phyloP scores from a whole-genome alignment of 164 flowering plant species.

The Akebia trifoliata region DNA sequence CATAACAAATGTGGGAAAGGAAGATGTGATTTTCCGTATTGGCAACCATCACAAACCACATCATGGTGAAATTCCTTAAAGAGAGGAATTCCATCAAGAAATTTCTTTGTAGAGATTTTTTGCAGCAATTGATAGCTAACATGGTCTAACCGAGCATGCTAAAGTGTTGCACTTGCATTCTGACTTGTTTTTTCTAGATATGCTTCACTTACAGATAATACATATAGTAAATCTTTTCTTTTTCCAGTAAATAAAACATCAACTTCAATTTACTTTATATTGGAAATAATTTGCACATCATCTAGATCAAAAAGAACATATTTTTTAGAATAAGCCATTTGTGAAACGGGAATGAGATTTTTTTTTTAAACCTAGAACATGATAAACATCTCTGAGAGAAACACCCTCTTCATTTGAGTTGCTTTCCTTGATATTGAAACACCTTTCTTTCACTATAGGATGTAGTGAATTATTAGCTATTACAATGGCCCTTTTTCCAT shows the following conservation, averaged over 20 bases:
- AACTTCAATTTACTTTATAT: not conserved
- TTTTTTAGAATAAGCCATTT: conserved; percentile 11
- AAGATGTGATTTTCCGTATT: conserved; percentile 22
- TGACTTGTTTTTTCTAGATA: conserved; percentile 22
- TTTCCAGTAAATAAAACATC: conserved; percentile 10
- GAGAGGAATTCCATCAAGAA: conserved; percentile 12
- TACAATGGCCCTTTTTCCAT: conserved; percentile 11
- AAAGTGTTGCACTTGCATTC: conserved; percentile 13
- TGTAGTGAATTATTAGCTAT: conserved; percentile 23
- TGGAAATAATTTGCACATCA: conserved; percentile 16
- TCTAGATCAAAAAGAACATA: conserved; percentile 23
- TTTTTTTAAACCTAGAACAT: conserved; percentile 5
- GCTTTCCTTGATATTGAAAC: not conserved
- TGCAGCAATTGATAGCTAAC: conserved; percentile 19
- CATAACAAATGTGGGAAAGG: conserved; percentile 11
- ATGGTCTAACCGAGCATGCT: conserved; percentile 27
- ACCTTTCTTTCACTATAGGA: conserved; percentile 17
- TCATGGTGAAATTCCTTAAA: conserved; percentile 8
- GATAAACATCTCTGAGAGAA: not conserved
- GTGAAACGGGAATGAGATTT: conserved; percentile 13
- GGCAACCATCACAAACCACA: conserved; percentile 20
- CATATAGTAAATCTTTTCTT: conserved; percentile 15
- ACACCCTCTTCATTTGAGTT: not conserved
- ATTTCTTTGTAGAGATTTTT: conserved; percentile 17
- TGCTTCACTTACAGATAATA: conserved; percentile 14